phyloP scores from a whole-genome alignment of 148 eudicot genomes.

The Chenopodium formosanum region DNA sequence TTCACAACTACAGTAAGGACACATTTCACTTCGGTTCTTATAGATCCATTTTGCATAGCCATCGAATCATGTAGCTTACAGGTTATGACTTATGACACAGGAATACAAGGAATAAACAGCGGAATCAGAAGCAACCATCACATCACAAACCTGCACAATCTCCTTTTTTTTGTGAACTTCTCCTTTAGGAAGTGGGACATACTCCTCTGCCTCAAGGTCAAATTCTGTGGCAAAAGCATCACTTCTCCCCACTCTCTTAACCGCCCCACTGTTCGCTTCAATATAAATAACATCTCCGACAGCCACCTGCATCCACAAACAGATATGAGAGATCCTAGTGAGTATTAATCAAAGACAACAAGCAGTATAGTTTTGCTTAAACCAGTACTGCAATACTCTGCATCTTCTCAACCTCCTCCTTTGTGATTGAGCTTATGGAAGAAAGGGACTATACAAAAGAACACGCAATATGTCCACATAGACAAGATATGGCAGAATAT shows the following conservation, averaged over 20 bases:
- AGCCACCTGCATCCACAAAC: constrained; percentile 60
- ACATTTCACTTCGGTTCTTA: neutral
- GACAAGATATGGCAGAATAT: neutral
- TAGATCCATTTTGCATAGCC: neutral
- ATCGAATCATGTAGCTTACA: neutral
- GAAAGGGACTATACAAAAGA: neutral
- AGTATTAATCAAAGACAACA: neutral
- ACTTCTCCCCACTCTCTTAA: constrained; percentile 95
- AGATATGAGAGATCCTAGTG: neutral
- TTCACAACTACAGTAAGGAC: neutral
- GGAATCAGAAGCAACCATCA: neutral
- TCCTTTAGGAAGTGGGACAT: constrained; percentile 98
- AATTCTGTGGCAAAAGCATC: constrained; percentile 99
- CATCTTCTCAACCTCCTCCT: neutral
- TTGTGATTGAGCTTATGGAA: neutral
- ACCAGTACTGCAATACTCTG: neutral
- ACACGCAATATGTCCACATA: neutral
- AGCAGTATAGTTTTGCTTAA: neutral
- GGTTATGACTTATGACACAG: neutral
- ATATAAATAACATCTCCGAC: constrained; percentile 97
- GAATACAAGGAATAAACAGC: too few species aligned
- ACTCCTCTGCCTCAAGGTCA: constrained; percentile 98
- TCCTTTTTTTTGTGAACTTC: constrained; percentile 99
- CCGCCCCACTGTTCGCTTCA: constrained; percentile 99
- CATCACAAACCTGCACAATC: constrained; percentile 80